Percentiles rank a stretch among this genome's conserved stretches.
Conservation (phyloP, 2,329 filamentous ascomycete species). For the Aureobasidium subglaciale region DNA sequence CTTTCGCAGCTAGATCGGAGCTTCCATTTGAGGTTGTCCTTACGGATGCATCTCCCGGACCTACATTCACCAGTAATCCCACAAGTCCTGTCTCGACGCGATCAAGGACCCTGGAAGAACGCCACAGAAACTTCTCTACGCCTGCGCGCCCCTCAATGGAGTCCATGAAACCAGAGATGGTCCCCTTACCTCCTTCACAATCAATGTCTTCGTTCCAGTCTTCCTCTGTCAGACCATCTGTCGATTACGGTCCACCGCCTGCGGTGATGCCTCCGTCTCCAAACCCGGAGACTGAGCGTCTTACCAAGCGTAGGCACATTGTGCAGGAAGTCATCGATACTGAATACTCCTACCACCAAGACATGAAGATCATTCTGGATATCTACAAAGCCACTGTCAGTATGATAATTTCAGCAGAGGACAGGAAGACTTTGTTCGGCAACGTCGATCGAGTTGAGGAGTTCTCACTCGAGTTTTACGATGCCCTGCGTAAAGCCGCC, state of each 20-base stretch:
- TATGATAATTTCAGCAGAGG: conserved; percentile 70
- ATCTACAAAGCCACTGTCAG: conserved; percentile 89
- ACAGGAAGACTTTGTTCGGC: conserved; percentile 83
- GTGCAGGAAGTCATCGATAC: conserved; percentile 92
- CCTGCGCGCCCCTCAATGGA: conserved; percentile 16
- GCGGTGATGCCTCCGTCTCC: conserved; percentile 24
- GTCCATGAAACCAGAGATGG: conserved; percentile 16
- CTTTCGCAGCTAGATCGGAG: conserved; percentile 22
- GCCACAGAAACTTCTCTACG: conserved; percentile 10
- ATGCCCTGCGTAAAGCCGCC: conserved; percentile 72
- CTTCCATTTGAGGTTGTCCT: conserved; percentile 9
- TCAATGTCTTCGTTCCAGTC: conserved; percentile 29
- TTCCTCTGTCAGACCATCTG: conserved; percentile 19
- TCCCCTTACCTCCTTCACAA: conserved; percentile 20
- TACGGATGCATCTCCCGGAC: conserved; percentile 5
- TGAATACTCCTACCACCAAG: conserved; percentile 80
- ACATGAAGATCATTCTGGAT: conserved; percentile 95
- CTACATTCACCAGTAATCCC: not conserved
- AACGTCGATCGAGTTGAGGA: conserved; percentile 86
- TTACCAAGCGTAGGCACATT: conserved; percentile 73
- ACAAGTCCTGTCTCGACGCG: conserved; percentile 4
- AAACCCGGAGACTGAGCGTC: conserved; percentile 52
- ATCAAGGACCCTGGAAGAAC: conserved; percentile 2
- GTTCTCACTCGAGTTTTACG: conserved; percentile 75
- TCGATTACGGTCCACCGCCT: conserved; percentile 1